Evolutionary conservation across 1,139 yeast species (phyloP), one percentile per base, ranked within the genome.

Genomic region (Yamadazyma pseudoaaseri): DNA sequence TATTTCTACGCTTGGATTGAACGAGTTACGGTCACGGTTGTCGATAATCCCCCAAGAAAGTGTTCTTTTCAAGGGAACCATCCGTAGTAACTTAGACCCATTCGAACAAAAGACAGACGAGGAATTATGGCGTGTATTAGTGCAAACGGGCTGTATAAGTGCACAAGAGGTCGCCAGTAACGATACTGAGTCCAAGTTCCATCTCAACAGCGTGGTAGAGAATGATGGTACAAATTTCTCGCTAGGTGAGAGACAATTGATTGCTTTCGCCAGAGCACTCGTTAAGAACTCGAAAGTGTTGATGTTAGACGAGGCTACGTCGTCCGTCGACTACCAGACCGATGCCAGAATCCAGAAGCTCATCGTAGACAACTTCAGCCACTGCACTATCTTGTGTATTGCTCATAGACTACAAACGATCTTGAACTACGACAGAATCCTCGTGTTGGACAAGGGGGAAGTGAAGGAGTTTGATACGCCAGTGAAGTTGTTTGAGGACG

Each of bases 21-120:
- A 70, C 35, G 81, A 80, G 42, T 70, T 92, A 45, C 80, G 97
- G 39, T 62, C 81, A 70, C 52, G 85, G 65, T 85, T 46, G 79
- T 60, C 95, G 1, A 87, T 89, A 44, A 89, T 87, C 55, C 96
- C 96, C 6, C 96, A 89, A 60, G 97, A 89, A 53, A 95, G 96
- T 18, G 86, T 94, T 0, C 62, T 89, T 48, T 89, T 89, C 58
- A 70, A 84, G 6, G 96, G 96, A 34, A 82, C 94, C 0, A 70
- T 89, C 35, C 74, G 87, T 48, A 70, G 81, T 15, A 89, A 89
- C 51, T 65, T 89, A 52, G 96, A 89, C 59, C 89, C 94, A 31
- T 62, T 61, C 35, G 48, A 48, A 18, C 53, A 56, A 34, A 51
- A 52, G 37, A 29, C 53, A 3, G 70, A 64, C 42, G 54, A 47